These are phyloP conservation scores for Brettanomyces sp. DNA, from an alignment of 805 yeast species.

Conservation along the genomic window DNA sequence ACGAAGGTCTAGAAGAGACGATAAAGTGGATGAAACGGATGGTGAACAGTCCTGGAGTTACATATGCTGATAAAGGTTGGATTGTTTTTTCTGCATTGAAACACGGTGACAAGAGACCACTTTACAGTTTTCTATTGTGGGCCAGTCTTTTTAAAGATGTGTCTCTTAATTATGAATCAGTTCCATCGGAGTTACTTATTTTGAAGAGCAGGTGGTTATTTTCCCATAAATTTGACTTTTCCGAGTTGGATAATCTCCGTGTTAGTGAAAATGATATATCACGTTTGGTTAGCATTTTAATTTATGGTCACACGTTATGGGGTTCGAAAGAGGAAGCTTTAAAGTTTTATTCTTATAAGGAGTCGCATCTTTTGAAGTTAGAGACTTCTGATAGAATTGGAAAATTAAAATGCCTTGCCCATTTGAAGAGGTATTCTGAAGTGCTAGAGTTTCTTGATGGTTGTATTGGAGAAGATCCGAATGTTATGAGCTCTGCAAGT, in stretches of 20 bases:
- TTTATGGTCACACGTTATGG: constrained; percentile 1
- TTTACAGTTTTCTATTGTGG: constrained; percentile 8
- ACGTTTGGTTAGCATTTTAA: neutral
- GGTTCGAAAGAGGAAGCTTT: neutral
- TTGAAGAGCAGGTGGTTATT: constrained; percentile 9
- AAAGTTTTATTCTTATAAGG: neutral
- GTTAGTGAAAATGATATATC: neutral
- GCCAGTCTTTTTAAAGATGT: constrained; percentile 3
- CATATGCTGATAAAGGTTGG: neutral
- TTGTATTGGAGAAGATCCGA: constrained; percentile 2
- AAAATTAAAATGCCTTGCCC: constrained; percentile 9
- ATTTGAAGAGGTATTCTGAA: constrained; percentile 5
- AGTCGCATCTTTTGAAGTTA: neutral
- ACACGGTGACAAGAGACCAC: neutral
- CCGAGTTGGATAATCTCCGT: neutral
- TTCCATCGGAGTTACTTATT: constrained; percentile 7
- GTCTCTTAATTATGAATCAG: constrained; percentile 2
- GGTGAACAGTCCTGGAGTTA: neutral
- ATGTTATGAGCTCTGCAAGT: constrained; percentile 10
- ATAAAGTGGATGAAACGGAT: no score
- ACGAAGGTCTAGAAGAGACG: no score
- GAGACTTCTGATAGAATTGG: constrained; percentile 14
- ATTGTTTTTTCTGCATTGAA: constrained; percentile 5
- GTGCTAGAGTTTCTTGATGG: constrained; percentile 7
- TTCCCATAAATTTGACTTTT: neutral